Conservation (phyloP, 1,284 basidiomycete species). For the Schizopora paradoxa region DNA sequence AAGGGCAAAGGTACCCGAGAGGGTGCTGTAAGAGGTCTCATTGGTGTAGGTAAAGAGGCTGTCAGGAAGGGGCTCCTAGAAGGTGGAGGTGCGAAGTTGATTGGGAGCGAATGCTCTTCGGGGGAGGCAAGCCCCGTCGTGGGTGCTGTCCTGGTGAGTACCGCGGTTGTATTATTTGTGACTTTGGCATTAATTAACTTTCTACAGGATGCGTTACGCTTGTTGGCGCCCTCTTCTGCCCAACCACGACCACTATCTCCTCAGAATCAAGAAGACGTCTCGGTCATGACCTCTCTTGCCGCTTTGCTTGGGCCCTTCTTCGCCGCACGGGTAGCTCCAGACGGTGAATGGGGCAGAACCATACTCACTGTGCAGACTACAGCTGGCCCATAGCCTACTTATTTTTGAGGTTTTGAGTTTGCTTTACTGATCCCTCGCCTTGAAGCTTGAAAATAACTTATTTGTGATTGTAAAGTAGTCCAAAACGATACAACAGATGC, state of each 20-base stretch:
- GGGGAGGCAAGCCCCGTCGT: constrained; percentile 42
- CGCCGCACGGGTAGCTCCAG: constrained; percentile 46
- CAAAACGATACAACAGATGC: background rate
- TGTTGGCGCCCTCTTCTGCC: constrained; percentile 49
- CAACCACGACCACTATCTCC: constrained; percentile 52
- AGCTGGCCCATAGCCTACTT: background rate
- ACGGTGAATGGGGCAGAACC: constrained; percentile 63
- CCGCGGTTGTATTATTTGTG: constrained; percentile 3
- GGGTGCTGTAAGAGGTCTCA: constrained; percentile 80
- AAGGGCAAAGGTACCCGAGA: constrained; percentile 74
- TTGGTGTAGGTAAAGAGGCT: constrained; percentile 79
- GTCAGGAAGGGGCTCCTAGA: constrained; percentile 75
- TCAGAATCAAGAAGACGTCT: constrained; percentile 41
- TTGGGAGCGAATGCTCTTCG: constrained; percentile 56
- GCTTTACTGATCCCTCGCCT: no score
- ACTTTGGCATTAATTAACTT: constrained; percentile 15
- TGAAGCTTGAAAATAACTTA: no score
- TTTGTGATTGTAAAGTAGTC: no score
- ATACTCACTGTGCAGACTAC: constrained; percentile 1
- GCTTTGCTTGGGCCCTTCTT: constrained; percentile 59
- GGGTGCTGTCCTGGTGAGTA: constrained; percentile 51
- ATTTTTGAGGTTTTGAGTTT: no score
- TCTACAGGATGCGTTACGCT: constrained; percentile 50
- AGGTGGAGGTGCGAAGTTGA: constrained; percentile 65
- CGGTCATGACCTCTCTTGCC: constrained; percentile 41